Evolutionary conservation across 257 asterid genomes (phyloP), one percentile per base, ranked within the genome.

Genomic region (Nicotiana paniculata): DNA sequence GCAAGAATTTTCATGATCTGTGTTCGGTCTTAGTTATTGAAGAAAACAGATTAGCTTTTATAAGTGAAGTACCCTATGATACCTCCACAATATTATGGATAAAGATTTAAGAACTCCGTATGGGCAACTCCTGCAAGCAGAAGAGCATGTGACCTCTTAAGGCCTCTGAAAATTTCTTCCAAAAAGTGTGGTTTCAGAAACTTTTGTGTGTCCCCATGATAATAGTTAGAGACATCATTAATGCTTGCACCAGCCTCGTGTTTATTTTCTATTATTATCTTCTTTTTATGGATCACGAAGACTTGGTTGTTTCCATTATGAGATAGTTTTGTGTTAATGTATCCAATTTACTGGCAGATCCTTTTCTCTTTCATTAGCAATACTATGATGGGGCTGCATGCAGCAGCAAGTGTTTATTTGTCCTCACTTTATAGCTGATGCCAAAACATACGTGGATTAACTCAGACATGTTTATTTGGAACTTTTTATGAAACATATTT

Each of bases 221-320:
- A 26, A 74, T 74, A 12, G 26, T 74, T 74, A 46, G 79, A 48
- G 62, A 24, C 9, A 48, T 43, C 59, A 21, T 26, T 15, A 24
- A 17, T 43, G 11, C 28, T 74, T 24, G 61, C 79, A 26, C 43
- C 43, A 13, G 43, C 62, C 28, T 48, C 28, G 26, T 12, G 55
- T 74, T 74, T 74, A 48, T 48, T 48, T 74, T 48, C 62, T 74
- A 26, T 74, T 72, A 72, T 72, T 48, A 5, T 48, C 79, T 74
- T 74, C 43, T 74, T 15, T 46, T 26, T 48, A 48, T 48, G 62
- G 43, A 74, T 74, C 79, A 26, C 15, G 62, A 26, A 48, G 79
- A 26, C 24, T n/a, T 24, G 39, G 62, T 74, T 26, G 62, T 74
- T 74, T 9, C 79, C 61, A 48, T 74, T 46, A 74, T 74, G 8